These are phyloP conservation scores for Schizosaccharomyces octosporus DNA, from an alignment of 805 yeast species.

Conservation along the genomic window DNA sequence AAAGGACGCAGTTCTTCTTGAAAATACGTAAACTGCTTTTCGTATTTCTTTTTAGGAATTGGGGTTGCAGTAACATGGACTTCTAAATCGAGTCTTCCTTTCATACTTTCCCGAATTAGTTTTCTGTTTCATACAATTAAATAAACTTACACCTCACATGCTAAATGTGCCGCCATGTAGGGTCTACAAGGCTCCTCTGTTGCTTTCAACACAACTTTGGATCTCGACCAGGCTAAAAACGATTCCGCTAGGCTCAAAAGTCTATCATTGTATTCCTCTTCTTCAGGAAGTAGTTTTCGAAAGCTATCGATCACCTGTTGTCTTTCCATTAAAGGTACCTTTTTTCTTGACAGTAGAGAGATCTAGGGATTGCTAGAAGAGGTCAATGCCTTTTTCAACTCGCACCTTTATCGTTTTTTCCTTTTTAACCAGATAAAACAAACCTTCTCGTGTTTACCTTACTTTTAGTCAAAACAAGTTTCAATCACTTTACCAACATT, in stretches of 20 bases:
- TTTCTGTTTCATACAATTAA: not conserved
- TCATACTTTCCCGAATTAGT: not conserved
- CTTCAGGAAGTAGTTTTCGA: not conserved
- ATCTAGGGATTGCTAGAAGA: too few relatives aligned
- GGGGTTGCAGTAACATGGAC: not conserved
- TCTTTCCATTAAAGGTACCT: not conserved
- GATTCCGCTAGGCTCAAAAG: not conserved
- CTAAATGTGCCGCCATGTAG: not conserved
- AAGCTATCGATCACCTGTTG: not conserved
- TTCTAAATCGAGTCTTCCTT: not conserved
- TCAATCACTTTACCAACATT: too few relatives aligned
- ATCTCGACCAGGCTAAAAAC: not conserved
- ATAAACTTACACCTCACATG: not conserved
- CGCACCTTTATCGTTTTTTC: too few relatives aligned
- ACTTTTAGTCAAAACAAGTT: too few relatives aligned
- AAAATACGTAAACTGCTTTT: not conserved
- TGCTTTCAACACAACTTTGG: not conserved
- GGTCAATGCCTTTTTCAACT: too few relatives aligned
- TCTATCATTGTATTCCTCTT: not conserved
- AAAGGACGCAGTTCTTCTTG: not conserved
- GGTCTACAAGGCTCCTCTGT: not conserved
- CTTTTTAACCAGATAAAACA: too few relatives aligned
- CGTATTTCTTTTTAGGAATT: not conserved
- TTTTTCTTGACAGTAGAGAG: not conserved
- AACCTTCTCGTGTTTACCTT: too few relatives aligned